phyloP scores from a whole-genome alignment of 495 filamentous ascomycete genomes.

The Aspergillus cavernicola region DNA sequence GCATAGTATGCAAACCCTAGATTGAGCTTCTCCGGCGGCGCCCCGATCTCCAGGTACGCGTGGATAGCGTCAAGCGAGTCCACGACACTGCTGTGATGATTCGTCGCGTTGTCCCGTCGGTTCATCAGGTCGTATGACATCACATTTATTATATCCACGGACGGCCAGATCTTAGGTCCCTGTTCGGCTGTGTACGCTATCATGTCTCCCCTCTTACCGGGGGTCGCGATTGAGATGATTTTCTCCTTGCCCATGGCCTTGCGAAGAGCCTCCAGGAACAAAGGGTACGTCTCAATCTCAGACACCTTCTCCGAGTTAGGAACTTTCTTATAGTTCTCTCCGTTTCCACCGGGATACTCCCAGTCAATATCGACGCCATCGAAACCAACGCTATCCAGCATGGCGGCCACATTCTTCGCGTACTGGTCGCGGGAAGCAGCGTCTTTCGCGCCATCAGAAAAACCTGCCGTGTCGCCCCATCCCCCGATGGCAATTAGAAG shows the following conservation, averaged over 20 bases:
- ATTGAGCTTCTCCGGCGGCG: conserved; percentile 56
- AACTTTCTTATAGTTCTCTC: conserved; percentile 65
- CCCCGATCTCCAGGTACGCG: conserved; percentile 57
- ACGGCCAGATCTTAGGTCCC: conserved; percentile 57
- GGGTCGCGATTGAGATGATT: conserved; percentile 66
- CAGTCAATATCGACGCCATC: conserved; percentile 74
- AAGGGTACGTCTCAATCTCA: conserved; percentile 63
- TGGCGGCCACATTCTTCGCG: conserved; percentile 59
- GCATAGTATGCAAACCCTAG: conserved; percentile 73
- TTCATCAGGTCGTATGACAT: conserved; percentile 83
- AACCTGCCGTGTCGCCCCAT: conserved; percentile 67
- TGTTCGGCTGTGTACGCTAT: conserved; percentile 65
- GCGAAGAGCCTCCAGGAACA: conserved; percentile 58
- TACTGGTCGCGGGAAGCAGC: conserved; percentile 51
- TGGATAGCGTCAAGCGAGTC: conserved; percentile 53
- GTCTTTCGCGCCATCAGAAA: conserved; percentile 53
- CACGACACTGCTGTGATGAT: conserved; percentile 60
- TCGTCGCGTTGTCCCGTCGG: conserved; percentile 63
- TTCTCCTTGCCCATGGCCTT: conserved; percentile 55
- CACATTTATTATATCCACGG: conserved; percentile 71
- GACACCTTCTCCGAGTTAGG: conserved; percentile 59
- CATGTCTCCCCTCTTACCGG: conserved; percentile 66
- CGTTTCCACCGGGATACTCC: conserved; percentile 80
- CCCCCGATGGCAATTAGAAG: conserved; percentile 70
- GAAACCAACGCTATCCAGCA: conserved; percentile 59